These are phyloP conservation scores for Galium porrigens DNA, from an alignment of 305 asterid species.

Conservation along the genomic window DNA sequence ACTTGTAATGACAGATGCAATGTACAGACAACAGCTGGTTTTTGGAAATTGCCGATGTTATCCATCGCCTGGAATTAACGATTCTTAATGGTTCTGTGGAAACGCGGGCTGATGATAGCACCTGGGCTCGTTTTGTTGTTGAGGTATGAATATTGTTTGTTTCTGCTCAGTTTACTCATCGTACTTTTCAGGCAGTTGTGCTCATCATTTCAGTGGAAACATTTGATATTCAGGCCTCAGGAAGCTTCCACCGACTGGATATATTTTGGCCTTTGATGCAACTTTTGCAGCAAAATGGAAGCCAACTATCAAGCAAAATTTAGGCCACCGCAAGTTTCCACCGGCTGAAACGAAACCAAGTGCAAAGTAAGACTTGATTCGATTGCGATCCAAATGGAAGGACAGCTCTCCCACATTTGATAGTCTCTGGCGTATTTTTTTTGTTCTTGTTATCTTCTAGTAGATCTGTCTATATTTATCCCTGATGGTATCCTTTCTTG, in stretches of 20 bases:
- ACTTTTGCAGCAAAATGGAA: constrained; percentile 38
- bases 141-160: constrained; percentile 34
- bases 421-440: neutral
- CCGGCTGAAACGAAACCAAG: neutral
- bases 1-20: constrained; percentile 38
- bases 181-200: neutral
- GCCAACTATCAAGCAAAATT: constrained; percentile 25
- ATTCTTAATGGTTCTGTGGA: constrained; percentile 71
- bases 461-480: neutral
- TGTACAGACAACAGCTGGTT: constrained; percentile 57
- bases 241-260: constrained; percentile 66
- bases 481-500: neutral
- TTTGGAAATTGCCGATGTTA: constrained; percentile 73
- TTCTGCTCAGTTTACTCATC: neutral
- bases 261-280: constrained; percentile 94
- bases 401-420: neutral
- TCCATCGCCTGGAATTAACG: constrained; percentile 50
- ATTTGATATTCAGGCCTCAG: constrained; percentile 41
- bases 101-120: constrained; percentile 29
- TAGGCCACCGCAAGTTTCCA: constrained; percentile 1
- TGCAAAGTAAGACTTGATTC: neutral
- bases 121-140: constrained; percentile 67
- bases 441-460: neutral
- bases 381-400: neutral
- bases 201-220: neutral